Conservation (phyloP, 306 rosid species). For the Styphnolobium japonicum region DNA sequence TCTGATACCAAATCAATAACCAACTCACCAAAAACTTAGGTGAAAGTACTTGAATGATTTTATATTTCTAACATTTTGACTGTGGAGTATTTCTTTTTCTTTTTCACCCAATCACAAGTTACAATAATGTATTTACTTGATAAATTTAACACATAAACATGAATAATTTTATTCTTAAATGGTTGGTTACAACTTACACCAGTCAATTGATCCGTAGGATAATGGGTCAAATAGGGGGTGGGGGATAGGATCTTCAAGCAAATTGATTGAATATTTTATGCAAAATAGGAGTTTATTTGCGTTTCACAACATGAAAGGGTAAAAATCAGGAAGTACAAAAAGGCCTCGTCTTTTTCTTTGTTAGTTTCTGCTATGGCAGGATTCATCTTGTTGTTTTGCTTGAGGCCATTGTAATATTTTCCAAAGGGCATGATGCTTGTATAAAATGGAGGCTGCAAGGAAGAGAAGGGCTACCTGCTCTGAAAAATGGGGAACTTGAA, state of each 20-base stretch:
- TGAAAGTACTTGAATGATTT: too few species aligned
- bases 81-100: not conserved
- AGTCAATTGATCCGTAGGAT: not conserved
- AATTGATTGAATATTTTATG: not conserved
- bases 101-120: not conserved
- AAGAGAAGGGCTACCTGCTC: conserved; percentile 15
- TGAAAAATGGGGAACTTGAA: conserved; percentile 50
- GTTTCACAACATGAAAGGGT: not conserved
- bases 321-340: conserved; percentile 15
- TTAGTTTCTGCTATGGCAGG: conserved; percentile 49
- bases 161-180: not conserved
- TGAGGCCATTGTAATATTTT: conserved; percentile 22
- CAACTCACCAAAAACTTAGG: too few species aligned
- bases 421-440: conserved; percentile 22
- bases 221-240: not conserved
- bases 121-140: not conserved
- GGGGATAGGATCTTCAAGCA: not conserved
- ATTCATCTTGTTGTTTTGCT: conserved; percentile 41
- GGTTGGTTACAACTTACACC: too few species aligned
- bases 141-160: not conserved
- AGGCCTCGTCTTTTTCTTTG: conserved; percentile 49
- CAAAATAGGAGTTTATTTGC: not conserved
- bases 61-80: too few species aligned
- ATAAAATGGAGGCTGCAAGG: conserved; percentile 36
- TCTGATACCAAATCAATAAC: too few species aligned